These are phyloP conservation scores for Xylaria sp. DNA, from an alignment of 2,329 filamentous ascomycete species.

Conservation along the genomic window DNA sequence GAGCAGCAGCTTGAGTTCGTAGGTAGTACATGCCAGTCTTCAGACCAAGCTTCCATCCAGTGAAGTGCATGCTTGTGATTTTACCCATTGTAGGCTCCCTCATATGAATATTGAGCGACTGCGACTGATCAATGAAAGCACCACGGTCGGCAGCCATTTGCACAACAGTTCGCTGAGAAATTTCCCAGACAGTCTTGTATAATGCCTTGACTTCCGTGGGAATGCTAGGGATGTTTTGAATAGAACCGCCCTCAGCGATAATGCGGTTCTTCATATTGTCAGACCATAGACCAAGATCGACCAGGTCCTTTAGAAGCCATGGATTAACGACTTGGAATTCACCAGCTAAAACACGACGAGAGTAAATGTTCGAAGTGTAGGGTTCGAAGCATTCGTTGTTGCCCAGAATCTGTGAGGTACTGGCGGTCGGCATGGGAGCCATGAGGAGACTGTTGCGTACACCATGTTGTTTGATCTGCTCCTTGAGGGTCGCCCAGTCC, in stretches of 20 bases:
- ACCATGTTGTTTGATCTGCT: conserved; percentile 90
- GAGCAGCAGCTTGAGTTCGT: conserved; percentile 94
- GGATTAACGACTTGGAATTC: conserved; percentile 99
- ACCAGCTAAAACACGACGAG: conserved; percentile 94
- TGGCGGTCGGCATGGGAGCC: conserved; percentile 97
- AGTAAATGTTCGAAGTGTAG: conserved; percentile 99
- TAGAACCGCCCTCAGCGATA: conserved; percentile 94
- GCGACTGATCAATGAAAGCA: conserved; percentile 98
- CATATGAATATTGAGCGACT: conserved; percentile 99
- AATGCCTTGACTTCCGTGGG: conserved; percentile 94
- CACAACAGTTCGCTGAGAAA: conserved; percentile 92
- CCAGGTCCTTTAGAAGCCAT: conserved; percentile 97
- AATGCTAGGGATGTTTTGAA: conserved; percentile 97
- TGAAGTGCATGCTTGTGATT: conserved; percentile 99
- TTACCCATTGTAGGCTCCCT: conserved; percentile 99
- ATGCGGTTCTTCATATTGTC: conserved; percentile 99
- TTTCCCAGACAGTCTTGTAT: conserved; percentile 99
- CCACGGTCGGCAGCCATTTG: conserved; percentile 99
- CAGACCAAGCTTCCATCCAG: conserved; percentile 97
- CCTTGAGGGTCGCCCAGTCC: conserved; percentile 93
- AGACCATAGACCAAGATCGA: conserved; percentile 97
- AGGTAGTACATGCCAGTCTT: conserved; percentile 99
- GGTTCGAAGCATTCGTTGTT: conserved; percentile 99
- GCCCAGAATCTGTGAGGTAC: conserved; percentile 95
- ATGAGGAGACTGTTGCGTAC: conserved; percentile 95